Evolutionary conservation across 306 rosid genomes (phyloP), one percentile per base, ranked within the genome.

Genomic region (Cicer bijugum): DNA sequence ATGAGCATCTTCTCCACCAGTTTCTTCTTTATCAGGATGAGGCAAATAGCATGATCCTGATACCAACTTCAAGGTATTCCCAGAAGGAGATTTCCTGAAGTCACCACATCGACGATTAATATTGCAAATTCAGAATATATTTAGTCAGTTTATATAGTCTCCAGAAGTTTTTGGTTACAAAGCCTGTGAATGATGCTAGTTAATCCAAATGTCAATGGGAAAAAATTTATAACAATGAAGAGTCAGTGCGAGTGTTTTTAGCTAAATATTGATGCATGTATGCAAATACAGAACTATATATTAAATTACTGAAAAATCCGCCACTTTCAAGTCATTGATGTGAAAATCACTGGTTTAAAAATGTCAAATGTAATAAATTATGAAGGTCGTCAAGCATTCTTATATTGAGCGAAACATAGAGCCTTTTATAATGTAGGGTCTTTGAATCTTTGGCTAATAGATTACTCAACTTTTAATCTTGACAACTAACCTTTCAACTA

Each of bases 1-100:
- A 87, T 91, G 99, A 65, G 99, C 99, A 71, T 95, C 97, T 86
- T 95, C 99, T 76, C 99, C 99, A 4, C 99, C 99, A 57, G 97
- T 95, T 57, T 91, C 97, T 81, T 95, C 99, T 83, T 95, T 95
- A 64, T 90, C 96, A 2, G 99, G 99, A 78, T 94, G 99, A 19
- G 99, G 99, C 77, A 94, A 88, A 82, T 87, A 94, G 80, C 97
- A 95, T 16, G 99, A 95, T 69, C 86, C 99, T 33, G 99, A 91
- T 63, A 84, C 60, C 68, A 95, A 84, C 88, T 87, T 87, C 19
- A 95, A 88, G 67, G 86, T 59, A 82, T 88, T 91, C 2, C 82
- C 89, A 8, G 80, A 79, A 66, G 85, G 80, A 38, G 72, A 53
- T 71, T 91, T 87, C 89, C 99, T 95, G 92, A 56, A 69, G 55